A percentile compares a stretch with the other conserved stretches of the same genome.
These are phyloP conservation scores for Papiliotrema terrestris DNA, from an alignment of 1,284 basidiomycete genomes.

Conservation along the genomic window DNA sequence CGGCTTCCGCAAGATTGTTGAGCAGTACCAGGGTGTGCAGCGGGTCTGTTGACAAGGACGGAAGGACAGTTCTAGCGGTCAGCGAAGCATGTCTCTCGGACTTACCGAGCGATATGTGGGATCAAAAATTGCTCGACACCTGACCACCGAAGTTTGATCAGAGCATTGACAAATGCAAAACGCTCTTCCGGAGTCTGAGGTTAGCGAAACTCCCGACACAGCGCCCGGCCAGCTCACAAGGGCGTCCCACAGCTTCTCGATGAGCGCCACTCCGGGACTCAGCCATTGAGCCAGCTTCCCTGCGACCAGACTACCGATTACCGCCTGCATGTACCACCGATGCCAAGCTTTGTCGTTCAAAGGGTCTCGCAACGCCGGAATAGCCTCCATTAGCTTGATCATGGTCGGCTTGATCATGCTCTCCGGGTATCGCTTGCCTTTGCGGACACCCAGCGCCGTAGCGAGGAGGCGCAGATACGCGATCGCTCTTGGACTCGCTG, in stretches of 20 bases:
- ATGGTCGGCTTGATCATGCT: conserved; percentile 48
- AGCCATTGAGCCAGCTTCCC: conserved; percentile 49
- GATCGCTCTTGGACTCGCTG: background rate
- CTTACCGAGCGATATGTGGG: conserved; percentile 38
- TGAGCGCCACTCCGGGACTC: conserved; percentile 44
- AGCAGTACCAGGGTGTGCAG: conserved; percentile 41
- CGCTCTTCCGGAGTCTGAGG: conserved; percentile 24
- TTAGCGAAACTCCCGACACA: conserved; percentile 2
- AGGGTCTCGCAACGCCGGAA: background rate
- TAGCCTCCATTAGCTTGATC: conserved; percentile 26
- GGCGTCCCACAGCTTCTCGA: conserved; percentile 41
- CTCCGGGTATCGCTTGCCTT: conserved; percentile 53
- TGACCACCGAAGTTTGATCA: conserved; percentile 44
- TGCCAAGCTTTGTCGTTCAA: conserved; percentile 17
- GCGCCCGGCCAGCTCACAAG: conserved; percentile 25
- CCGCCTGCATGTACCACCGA: conserved; percentile 23
- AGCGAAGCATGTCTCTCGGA: background rate
- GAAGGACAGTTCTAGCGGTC: conserved; percentile 23
- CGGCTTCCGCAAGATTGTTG: conserved; percentile 40
- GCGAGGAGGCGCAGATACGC: conserved; percentile 26
- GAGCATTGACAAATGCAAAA: conserved; percentile 41
- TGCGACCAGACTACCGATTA: conserved; percentile 37
- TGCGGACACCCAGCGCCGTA: conserved; percentile 51
- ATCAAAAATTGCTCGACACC: conserved; percentile 50
- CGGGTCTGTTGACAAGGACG: conserved; percentile 28